Conservation (phyloP, 202 grass and related monocot genomes). For the Digitaria exilis region DNA sequence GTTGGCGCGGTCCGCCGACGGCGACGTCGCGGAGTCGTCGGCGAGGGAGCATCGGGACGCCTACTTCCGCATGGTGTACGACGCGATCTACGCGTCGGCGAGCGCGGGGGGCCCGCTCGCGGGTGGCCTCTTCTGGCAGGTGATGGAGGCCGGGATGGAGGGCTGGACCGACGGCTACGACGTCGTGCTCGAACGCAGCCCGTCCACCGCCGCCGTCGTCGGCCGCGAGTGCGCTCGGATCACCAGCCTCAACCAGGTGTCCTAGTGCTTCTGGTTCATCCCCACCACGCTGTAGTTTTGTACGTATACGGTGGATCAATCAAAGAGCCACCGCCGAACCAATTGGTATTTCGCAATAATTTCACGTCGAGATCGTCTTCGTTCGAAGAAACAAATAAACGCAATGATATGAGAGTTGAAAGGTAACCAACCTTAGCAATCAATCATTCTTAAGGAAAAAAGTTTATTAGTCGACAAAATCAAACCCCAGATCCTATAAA, state of each 20-base stretch:
- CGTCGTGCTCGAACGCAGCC: slow-evolving; percentile 54
- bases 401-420: no score
- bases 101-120: slow-evolving; percentile 46
- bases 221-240: slow-evolving; percentile 53
- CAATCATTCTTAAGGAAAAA: neutral
- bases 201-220: slow-evolving; percentile 52
- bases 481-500: neutral
- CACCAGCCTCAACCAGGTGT: slow-evolving; percentile 1
- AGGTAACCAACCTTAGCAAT: no score
- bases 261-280: neutral
- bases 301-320: no score
- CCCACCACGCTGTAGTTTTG: neutral
- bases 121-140: slow-evolving; percentile 78
- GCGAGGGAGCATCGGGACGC: no score
- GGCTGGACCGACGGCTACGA: slow-evolving; percentile 73
- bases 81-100: slow-evolving; percentile 61
- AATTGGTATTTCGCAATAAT: neutral
- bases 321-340: no score
- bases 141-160: slow-evolving; percentile 75
- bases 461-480: neutral
- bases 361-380: neutral
- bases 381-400: neutral
- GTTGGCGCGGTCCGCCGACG: slow-evolving; percentile 40
- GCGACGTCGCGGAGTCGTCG: no score
- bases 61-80: slow-evolving; percentile 64